phyloP scores from a whole-genome alignment of 2,329 filamentous ascomycete species.

The Alternaria triticina region DNA sequence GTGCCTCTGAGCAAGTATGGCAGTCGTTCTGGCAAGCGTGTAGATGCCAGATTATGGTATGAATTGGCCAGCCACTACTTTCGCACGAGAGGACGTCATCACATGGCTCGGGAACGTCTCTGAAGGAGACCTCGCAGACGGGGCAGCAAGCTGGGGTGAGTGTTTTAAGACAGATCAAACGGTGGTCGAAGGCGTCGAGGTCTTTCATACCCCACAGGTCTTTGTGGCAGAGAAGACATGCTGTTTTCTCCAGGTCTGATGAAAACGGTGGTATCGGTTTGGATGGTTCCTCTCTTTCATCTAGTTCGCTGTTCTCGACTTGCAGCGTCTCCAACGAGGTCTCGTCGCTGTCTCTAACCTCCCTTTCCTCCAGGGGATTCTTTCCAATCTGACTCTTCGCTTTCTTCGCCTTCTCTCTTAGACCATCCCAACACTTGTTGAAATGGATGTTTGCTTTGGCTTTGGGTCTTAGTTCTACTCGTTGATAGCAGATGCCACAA shows the following conservation, averaged over 20 bases:
- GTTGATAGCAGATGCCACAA: not conserved
- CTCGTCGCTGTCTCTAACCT: not conserved
- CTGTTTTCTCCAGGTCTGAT: not conserved
- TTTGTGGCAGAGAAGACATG: not conserved
- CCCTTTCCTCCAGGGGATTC: not conserved
- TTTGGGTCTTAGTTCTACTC: not conserved
- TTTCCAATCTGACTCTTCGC: too few species aligned
- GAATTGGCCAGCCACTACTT: not conserved
- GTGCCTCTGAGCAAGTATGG: not conserved
- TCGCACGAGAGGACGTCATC: not conserved
- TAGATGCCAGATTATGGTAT: not conserved
- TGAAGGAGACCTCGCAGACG: not conserved
- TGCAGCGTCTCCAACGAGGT: not conserved
- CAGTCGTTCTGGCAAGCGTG: not conserved
- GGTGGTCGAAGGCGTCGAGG: not conserved
- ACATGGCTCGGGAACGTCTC: not conserved
- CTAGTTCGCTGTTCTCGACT: not conserved
- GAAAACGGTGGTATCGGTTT: not conserved
- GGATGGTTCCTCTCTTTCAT: not conserved
- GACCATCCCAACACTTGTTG: not conserved
- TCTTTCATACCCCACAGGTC: not conserved
- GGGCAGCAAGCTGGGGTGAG: not conserved
- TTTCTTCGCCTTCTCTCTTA: not conserved
- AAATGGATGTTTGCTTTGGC: not conserved
- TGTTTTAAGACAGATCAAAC: not conserved